Evolutionary conservation across 306 rosid species (phyloP), one percentile per base, ranked within the genome.

Genomic region (Cicer chorassanicum): DNA sequence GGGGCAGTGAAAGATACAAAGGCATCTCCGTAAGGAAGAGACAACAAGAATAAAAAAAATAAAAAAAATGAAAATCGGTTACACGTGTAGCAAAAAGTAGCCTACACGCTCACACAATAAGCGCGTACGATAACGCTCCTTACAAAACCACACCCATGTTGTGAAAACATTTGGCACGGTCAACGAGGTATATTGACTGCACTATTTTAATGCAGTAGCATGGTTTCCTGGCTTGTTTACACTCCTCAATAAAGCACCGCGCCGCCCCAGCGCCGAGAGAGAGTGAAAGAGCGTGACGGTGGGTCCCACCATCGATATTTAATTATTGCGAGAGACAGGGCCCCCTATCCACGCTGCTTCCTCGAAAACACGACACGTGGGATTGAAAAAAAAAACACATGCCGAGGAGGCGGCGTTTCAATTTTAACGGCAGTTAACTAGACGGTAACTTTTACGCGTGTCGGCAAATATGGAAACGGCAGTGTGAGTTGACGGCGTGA

Each of bases 141-240:
- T 59, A 44, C 36, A 4, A 4, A 29, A 29, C 84, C 56, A n/a
- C 5, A 18, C 6, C 21, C 9, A 34, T 50, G 24, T n/a, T 48
- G 42, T 6, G 8, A 42, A 80, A 65, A 68, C 70, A 80, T 74
- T 57, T 50, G 82, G 80, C 85, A 13, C 85, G 50, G 93, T 90
- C 90, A 85, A 80, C 83, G 65, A 85, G 77, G 79, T 46, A 9
- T 9, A 54, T 85, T 90, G 96, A 90, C 96, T 81, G 73, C n/a
- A 29, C 43, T 48, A 56, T 61, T 18, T 45, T 16, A 16, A 61
- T 54, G 50, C 51, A 44, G 15, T 1, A 57, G 59, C 76, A 61
- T 70, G 70, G 72, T 62, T 43, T 6, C 34, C 56, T 45, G 21
- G 40, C 19, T 11, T 7, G n/a, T 41, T 50, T 55, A 14, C 56